Evolutionary conservation across 768 basidiomycete genomes (phyloP), one percentile per base, ranked within the genome.

Genomic region (Agrocybe praecox): DNA sequence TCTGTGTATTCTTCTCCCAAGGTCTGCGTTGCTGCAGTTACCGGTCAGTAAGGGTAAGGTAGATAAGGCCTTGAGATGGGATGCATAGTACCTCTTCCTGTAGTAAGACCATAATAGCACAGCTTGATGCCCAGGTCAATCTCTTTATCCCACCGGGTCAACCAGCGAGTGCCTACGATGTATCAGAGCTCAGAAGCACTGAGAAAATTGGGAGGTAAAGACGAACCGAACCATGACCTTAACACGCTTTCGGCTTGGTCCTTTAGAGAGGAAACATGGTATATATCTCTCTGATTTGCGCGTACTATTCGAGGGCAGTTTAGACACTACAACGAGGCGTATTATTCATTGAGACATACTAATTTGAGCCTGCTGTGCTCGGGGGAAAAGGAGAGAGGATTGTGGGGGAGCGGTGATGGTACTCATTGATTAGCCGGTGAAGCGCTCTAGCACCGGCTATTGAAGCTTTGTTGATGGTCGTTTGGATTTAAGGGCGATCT

Each of bases 1-100:
- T 89, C 88, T 1, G 91, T 93, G 64, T 95, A 95, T 67, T 95
- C 93, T 69, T 95, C 93, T n/a, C 93, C 93, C 1, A 94, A 77
- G 4, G 89, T 93, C 70, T 94, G 92, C 10, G 80, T 81, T 15
- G 87, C 92, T 94, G 57, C 52, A 18, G 43, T 57, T 34, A 55
- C 60, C 15, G 15, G 22, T 34, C 36, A 40, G 58, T 49, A 12
- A 56, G 47, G 17, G 58, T 49, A 12, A 56, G 47, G 17, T 10
- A 22, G 26, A 32, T 50, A 23, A 46, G 8, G 24, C 21, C 22
- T 32, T 36, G 42, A 36, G n/a, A 18, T 48, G 17, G 43, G 49
- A 32, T 49, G 44, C 52, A 46, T 42, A 33, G 24, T 62, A 92
- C 93, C 90, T 73, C 84, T 78, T 52, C 90, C 90, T 47, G 85